Evolutionary conservation across 2,329 filamentous ascomycete species (phyloP).

Genomic region (Fusarium avenaceum): DNA sequence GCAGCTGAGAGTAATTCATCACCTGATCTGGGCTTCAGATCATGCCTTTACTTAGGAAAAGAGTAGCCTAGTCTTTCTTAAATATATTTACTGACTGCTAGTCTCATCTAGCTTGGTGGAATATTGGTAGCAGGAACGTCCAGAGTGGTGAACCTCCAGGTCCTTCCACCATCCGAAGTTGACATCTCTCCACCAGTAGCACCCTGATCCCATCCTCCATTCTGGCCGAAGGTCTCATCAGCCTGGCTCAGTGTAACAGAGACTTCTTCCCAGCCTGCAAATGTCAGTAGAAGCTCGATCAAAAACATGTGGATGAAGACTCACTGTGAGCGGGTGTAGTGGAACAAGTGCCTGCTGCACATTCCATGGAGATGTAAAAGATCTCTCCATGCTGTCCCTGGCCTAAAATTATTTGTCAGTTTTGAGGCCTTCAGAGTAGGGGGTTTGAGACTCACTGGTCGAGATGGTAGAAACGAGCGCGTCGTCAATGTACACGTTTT

Average conservation of each 20-base stretch:
- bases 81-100: no score
- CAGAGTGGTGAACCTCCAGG: slow-evolving; percentile 13
- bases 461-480: slow-evolving; percentile 17
- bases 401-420: background rate
- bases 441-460: slow-evolving; percentile 3
- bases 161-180: slow-evolving; percentile 19
- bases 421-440: no score
- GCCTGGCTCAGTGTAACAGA: slow-evolving; percentile 15
- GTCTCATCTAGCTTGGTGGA: no score
- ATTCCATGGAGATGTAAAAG: slow-evolving; percentile 27
- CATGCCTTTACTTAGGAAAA: no score
- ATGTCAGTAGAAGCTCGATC: background rate
- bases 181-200: slow-evolving; percentile 27
- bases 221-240: slow-evolving; percentile 10
- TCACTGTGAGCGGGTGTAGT: slow-evolving; percentile 20
- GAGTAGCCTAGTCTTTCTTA: no score
- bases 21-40: no score
- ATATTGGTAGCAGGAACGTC: background rate
- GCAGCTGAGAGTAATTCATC: no score
- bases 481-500: slow-evolving; percentile 22
- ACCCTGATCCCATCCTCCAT: slow-evolving; percentile 13
- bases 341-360: slow-evolving; percentile 14
- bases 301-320: background rate
- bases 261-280: slow-evolving; percentile 23
- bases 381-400: slow-evolving; percentile 20